Evolutionary conservation across 805 yeast genomes (phyloP).

Genomic region (Teunomyces panamensis): DNA sequence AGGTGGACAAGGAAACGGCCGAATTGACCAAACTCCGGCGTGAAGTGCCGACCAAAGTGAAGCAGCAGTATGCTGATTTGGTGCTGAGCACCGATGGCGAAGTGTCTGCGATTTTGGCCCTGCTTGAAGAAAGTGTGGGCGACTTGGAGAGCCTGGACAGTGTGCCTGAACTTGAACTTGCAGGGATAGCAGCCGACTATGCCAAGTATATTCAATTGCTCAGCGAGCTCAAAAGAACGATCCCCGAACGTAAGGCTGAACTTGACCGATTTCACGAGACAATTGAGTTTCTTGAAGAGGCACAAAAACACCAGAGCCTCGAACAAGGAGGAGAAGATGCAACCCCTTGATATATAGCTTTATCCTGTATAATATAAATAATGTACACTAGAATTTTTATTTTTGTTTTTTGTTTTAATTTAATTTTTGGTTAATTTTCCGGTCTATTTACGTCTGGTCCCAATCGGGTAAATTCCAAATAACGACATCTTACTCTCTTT

Average conservation of each 20-base stretch:
- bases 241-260: conserved; percentile 37
- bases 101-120: conserved; percentile 25
- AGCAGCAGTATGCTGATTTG: conserved; percentile 33
- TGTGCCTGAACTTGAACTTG: conserved; percentile 5
- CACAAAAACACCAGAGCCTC: conserved; percentile 1
- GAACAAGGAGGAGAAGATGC: conserved; percentile 1
- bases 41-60: conserved; percentile 45
- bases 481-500: not conserved
- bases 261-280: conserved; percentile 34
- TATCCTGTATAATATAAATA: not conserved
- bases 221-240: conserved; percentile 27
- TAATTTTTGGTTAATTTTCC: too few relatives aligned
- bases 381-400: too few relatives aligned
- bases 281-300: conserved; percentile 23
- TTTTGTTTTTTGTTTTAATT: too few relatives aligned
- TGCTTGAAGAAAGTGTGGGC: conserved; percentile 12
- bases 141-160: not conserved
- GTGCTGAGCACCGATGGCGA: conserved; percentile 28
- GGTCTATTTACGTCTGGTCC: conserved; percentile 2
- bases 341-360: not conserved
- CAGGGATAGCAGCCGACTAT: conserved; percentile 22
- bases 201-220: conserved; percentile 27
- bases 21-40: conserved; percentile 55
- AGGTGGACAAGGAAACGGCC: conserved; percentile 62
- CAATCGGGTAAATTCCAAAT: conserved; percentile 1